Conservation (phyloP, 2,329 filamentous ascomycete species). For the Hyphodiscus sp. region DNA sequence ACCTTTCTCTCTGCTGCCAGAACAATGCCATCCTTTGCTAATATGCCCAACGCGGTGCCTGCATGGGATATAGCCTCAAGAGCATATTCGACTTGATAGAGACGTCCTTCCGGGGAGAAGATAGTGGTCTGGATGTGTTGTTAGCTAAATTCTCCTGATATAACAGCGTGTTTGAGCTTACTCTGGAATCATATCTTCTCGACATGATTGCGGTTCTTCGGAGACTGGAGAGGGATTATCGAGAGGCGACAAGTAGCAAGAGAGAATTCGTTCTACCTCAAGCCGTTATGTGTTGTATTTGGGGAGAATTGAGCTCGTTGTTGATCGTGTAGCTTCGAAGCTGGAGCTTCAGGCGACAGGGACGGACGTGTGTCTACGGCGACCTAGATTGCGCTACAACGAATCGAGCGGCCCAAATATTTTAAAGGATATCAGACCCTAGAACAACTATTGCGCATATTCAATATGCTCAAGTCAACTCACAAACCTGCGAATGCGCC, state of each 20-base stretch:
- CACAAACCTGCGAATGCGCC: constrained; percentile 48
- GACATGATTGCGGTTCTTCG: constrained; percentile 56
- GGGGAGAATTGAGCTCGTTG: constrained; percentile 7
- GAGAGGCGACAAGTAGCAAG: neutral
- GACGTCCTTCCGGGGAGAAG: constrained; percentile 96
- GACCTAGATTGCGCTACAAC: neutral
- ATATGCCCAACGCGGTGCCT: constrained; percentile 90
- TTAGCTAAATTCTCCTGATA: constrained; percentile 20
- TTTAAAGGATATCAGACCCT: constrained; percentile 1
- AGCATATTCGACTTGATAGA: constrained; percentile 99
- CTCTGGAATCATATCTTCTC: constrained; percentile 94
- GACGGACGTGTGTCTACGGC: constrained; percentile 7
- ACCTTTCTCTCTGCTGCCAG: constrained; percentile 97
- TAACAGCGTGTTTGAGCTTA: constrained; percentile 43
- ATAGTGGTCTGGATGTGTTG: constrained; percentile 75
- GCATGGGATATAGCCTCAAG: constrained; percentile 98
- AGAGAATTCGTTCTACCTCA: constrained; percentile 6
- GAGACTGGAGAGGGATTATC: neutral
- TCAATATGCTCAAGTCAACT: constrained; percentile 68
- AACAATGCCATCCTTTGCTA: constrained; percentile 97
- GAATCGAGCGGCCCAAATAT: neutral
- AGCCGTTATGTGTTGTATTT: constrained; percentile 7
- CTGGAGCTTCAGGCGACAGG: constrained; percentile 24
- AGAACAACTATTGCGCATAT: constrained; percentile 8
- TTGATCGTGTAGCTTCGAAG: constrained; percentile 7